Percentiles rank a stretch among this genome's conserved stretches.
Conservation (phyloP, 2,329 filamentous ascomycete species). For the Colletotrichum australisinense region DNA sequence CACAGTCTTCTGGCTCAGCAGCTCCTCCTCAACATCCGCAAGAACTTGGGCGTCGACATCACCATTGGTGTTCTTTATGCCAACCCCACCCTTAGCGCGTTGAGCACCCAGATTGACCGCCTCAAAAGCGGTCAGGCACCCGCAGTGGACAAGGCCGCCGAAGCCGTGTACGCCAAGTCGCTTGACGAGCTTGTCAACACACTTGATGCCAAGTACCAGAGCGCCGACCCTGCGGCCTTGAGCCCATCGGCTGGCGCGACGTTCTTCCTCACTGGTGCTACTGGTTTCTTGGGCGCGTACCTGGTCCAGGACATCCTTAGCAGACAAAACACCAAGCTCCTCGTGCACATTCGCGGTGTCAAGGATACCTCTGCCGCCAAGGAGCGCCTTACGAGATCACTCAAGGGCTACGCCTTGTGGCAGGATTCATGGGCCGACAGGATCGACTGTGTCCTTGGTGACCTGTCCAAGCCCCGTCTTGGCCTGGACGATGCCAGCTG, state of each 20-base stretch:
- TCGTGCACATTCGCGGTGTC: constrained; percentile 23
- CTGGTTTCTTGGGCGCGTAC: constrained; percentile 89
- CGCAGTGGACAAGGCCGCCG: constrained; percentile 42
- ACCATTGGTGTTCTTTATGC: constrained; percentile 78
- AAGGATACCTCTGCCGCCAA: constrained; percentile 60
- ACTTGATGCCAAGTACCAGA: constrained; percentile 51
- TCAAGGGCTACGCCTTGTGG: constrained; percentile 85
- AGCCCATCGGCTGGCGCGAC: constrained; percentile 56
- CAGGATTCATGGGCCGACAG: constrained; percentile 73
- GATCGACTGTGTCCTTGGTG: constrained; percentile 77
- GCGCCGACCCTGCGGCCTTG: constrained; percentile 38
- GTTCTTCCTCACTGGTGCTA: constrained; percentile 88
- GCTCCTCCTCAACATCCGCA: constrained; percentile 76
- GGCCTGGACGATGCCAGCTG: constrained; percentile 75
- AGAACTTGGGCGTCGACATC: constrained; percentile 60
- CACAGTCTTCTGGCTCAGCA: constrained; percentile 70
- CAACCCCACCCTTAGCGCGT: constrained; percentile 62
- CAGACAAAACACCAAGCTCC: constrained; percentile 49
- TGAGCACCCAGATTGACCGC: constrained; percentile 64
- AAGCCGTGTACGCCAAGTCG: constrained; percentile 62
- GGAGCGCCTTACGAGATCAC: constrained; percentile 62
- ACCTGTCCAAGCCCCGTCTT: constrained; percentile 78
- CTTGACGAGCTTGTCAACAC: constrained; percentile 56
- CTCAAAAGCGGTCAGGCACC: constrained; percentile 43
- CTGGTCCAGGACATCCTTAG: constrained; percentile 80